Evolutionary conservation across 2,329 filamentous ascomycete genomes (phyloP).

Genomic region (Fusarium devonianum): DNA sequence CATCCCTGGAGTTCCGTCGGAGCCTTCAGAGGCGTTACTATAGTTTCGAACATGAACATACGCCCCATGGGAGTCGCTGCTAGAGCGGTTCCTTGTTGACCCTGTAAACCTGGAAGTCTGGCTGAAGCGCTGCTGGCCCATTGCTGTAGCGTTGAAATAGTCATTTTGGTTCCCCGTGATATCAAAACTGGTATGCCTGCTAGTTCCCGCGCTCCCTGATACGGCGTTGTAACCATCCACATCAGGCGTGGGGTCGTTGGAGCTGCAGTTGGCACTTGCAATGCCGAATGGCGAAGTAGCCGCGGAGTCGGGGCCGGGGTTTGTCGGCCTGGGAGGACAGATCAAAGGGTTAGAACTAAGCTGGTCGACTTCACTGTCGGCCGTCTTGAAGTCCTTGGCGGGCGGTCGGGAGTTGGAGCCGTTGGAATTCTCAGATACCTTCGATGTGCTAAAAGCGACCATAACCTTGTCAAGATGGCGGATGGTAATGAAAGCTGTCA

Average conservation of each 20-base stretch:
- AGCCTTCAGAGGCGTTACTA: constrained; percentile 55
- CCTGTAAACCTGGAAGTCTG: constrained; percentile 33
- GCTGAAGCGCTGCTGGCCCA: constrained; percentile 24
- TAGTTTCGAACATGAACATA: constrained; percentile 50
- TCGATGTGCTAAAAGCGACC: constrained; percentile 49
- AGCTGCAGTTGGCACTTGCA: constrained; percentile 41
- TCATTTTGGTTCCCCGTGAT: constrained; percentile 34
- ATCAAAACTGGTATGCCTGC: constrained; percentile 43
- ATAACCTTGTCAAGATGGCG: constrained; percentile 58
- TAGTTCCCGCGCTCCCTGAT: constrained; percentile 34
- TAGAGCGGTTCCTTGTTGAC: constrained; percentile 41
- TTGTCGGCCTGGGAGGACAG: constrained; percentile 41
- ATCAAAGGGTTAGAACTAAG: constrained; percentile 53
- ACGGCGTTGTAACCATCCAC: constrained; percentile 37
- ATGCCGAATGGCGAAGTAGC: constrained; percentile 29
- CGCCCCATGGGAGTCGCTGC: constrained; percentile 49
- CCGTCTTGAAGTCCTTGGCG: constrained; percentile 49
- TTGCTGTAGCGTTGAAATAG: constrained; percentile 41
- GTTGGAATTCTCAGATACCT: constrained; percentile 42
- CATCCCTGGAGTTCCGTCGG: constrained; percentile 44
- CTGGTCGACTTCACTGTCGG: constrained; percentile 54
- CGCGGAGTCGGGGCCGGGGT: constrained; percentile 34
- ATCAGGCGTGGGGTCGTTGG: constrained; percentile 39
- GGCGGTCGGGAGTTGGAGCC: constrained; percentile 44
- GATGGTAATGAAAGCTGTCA: constrained; percentile 58